These are phyloP conservation scores for Citrus inodora DNA, from an alignment of 345 rosid species.

Conservation along the genomic window DNA sequence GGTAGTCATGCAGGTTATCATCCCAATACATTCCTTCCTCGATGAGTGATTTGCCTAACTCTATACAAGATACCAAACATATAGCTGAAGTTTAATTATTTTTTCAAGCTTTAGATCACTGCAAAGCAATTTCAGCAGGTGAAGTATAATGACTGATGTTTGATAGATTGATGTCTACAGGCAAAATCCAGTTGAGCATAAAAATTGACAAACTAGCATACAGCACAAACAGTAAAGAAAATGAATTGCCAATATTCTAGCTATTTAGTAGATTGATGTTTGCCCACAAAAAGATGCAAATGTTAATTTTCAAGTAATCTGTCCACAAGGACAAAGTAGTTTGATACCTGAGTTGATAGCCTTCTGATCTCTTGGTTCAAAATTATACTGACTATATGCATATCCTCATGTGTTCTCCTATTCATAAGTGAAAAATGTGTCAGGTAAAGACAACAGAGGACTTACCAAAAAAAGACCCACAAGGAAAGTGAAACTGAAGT, in stretches of 20 bases:
- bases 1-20: background rate
- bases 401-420: slow-evolving; percentile 61
- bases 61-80: background rate
- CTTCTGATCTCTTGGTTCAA: slow-evolving; percentile 67
- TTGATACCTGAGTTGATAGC: slow-evolving; percentile 52
- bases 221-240: background rate
- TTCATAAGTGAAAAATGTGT: slow-evolving; percentile 2
- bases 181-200: background rate
- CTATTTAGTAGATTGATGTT: background rate
- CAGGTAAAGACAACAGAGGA: background rate
- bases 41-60: background rate
- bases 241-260: background rate
- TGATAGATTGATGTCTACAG: background rate
- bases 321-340: background rate
- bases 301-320: background rate
- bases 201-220: background rate
- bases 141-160: background rate
- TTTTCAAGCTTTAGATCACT: background rate
- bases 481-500: background rate
- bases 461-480: background rate
- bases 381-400: slow-evolving; percentile 44
- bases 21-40: background rate
- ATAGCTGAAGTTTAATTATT: background rate
- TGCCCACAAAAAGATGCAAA: too few species aligned
- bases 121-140: background rate